Conservation (phyloP, 2,329 filamentous ascomycete genomes). For the Hyphodiscus sp. region DNA sequence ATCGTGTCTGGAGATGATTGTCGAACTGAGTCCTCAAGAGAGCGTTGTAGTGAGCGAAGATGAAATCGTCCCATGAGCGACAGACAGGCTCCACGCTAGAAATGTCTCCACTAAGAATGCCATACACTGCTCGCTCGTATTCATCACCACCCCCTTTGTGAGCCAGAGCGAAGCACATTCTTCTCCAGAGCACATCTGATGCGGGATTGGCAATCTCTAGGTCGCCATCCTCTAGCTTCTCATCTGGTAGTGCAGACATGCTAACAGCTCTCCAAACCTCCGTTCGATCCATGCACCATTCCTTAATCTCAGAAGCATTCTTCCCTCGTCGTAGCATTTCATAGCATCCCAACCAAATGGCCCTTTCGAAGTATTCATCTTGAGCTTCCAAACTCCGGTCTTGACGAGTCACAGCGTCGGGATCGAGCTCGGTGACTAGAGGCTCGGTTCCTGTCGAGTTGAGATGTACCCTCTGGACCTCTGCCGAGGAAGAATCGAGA, state of each 20-base stretch:
- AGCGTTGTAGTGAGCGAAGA: slow-evolving; percentile 87
- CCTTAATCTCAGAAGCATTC: slow-evolving; percentile 63
- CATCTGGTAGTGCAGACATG: slow-evolving; percentile 65
- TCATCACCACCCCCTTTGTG: slow-evolving; percentile 64
- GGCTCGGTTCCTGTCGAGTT: slow-evolving; percentile 54
- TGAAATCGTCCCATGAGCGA: slow-evolving; percentile 74
- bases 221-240: slow-evolving; percentile 38
- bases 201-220: slow-evolving; percentile 39
- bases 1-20: slow-evolving; percentile 53
- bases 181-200: slow-evolving; percentile 62
- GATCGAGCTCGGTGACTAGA: slow-evolving; percentile 82
- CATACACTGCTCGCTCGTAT: slow-evolving; percentile 86
- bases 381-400: slow-evolving; percentile 68
- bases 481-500: slow-evolving; percentile 55
- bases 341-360: slow-evolving; percentile 91
- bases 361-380: slow-evolving; percentile 82
- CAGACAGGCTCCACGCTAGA: slow-evolving; percentile 71
- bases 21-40: slow-evolving; percentile 76
- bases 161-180: slow-evolving; percentile 67
- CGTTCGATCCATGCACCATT: slow-evolving; percentile 80
- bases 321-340: slow-evolving; percentile 86
- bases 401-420: slow-evolving; percentile 81
- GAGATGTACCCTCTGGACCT: slow-evolving; percentile 48
- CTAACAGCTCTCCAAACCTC: slow-evolving; percentile 86
- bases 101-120: slow-evolving; percentile 79